Percentiles rank a stretch among this genome's conserved stretches.
Evolutionary conservation across 495 filamentous ascomycete genomes (phyloP).

Genomic region (Aspergillus carlsbadensis): DNA sequence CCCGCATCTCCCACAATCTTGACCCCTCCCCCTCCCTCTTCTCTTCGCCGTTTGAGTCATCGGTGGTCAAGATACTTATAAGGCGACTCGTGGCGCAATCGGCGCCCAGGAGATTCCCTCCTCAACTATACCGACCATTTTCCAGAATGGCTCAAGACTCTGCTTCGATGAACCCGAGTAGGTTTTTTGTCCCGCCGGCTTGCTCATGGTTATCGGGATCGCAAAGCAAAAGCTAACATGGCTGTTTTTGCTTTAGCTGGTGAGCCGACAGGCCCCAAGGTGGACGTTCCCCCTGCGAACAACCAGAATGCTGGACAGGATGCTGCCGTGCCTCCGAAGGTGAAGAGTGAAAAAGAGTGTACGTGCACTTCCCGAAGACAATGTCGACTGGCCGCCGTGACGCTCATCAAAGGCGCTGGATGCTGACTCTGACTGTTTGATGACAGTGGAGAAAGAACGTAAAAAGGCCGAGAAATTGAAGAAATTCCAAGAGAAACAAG

Average conservation of each 20-base stretch:
- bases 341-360: slow-evolving; percentile 62
- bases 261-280: slow-evolving; percentile 51
- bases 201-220: not conserved
- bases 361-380: slow-evolving; percentile 22
- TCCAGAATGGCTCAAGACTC: slow-evolving; percentile 61
- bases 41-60: slow-evolving; percentile 24
- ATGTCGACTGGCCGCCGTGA: not conserved
- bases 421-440: slow-evolving; percentile 19
- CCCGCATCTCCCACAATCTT: slow-evolving; percentile 30
- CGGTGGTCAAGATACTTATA: slow-evolving; percentile 49
- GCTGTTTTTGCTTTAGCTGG: slow-evolving; percentile 37
- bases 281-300: slow-evolving; percentile 44
- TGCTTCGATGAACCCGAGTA: slow-evolving; percentile 55
- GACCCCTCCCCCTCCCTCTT: slow-evolving; percentile 25
- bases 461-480: slow-evolving; percentile 59
- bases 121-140: slow-evolving; percentile 44
- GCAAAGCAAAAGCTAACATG: slow-evolving; percentile 13
- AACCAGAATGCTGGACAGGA: slow-evolving; percentile 49
- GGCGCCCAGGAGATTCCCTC: slow-evolving; percentile 49
- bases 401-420: not conserved
- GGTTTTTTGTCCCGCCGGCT: slow-evolving; percentile 18
- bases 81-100: slow-evolving; percentile 48
- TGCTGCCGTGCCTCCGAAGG: slow-evolving; percentile 46
- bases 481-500: slow-evolving; percentile 59
- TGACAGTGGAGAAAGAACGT: slow-evolving; percentile 54